Conservation (phyloP, 2,329 filamentous ascomycete species). For the Fusarium haematococcum region DNA sequence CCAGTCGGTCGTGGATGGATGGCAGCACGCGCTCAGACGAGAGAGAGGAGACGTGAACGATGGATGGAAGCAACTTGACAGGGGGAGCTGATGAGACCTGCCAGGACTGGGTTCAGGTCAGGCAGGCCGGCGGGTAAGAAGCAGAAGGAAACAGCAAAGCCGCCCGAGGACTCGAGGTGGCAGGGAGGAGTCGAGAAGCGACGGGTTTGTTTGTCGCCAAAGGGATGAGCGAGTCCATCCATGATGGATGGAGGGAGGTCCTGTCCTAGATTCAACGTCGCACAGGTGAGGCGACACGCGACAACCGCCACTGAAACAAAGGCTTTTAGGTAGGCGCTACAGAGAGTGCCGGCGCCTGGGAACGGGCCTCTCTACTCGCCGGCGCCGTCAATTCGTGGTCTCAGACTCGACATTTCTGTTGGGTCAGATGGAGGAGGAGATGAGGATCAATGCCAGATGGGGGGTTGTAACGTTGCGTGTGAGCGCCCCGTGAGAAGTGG, state of each 20-base stretch:
- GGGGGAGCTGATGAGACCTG: conserved; percentile 36
- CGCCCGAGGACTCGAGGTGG: conserved; percentile 27
- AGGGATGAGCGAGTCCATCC: not conserved
- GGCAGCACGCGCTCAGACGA: conserved; percentile 27
- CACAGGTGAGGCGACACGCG: conserved; percentile 38
- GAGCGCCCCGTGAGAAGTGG: conserved; percentile 35
- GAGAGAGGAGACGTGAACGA: conserved; percentile 36
- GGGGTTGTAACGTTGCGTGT: conserved; percentile 40
- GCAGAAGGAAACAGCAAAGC: conserved; percentile 18
- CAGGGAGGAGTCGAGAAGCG: conserved; percentile 28
- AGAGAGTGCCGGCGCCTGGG: conserved; percentile 16
- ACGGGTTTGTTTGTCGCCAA: conserved; percentile 14
- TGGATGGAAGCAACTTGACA: conserved; percentile 16
- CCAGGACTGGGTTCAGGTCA: conserved; percentile 17
- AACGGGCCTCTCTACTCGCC: conserved; percentile 4
- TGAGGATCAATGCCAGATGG: conserved; percentile 34
- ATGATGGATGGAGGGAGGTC: conserved; percentile 1
- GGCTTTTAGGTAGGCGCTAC: conserved; percentile 16
- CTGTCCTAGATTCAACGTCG: conserved; percentile 38
- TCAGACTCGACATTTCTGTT: conserved; percentile 17
- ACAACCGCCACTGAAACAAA: conserved; percentile 32
- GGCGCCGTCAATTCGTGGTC: conserved; percentile 13
- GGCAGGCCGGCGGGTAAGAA: conserved; percentile 4
- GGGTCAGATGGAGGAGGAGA: conserved; percentile 25
- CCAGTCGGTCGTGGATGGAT: conserved; percentile 28